A percentile compares a stretch with the other conserved stretches of the same genome.
Conservation (phyloP, 140 eudicot species). For the Erigeron philadelphicus region DNA sequence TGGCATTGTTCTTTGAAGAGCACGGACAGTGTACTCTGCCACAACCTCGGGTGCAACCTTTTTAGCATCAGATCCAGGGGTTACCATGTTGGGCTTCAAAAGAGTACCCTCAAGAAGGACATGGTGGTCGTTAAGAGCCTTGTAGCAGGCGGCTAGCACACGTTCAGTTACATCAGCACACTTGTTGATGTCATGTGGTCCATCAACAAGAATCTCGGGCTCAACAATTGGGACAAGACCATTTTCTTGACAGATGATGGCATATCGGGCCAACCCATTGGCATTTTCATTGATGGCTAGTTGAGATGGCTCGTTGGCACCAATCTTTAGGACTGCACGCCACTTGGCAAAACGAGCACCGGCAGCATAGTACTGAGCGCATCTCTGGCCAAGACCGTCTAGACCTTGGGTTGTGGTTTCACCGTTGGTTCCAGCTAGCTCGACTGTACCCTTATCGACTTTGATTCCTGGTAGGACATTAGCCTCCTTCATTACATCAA, state of each 20-base stretch:
- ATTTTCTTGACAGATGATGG: slow-evolving; percentile 62
- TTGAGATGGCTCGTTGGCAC: slow-evolving; percentile 57
- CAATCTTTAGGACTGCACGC: slow-evolving; percentile 64
- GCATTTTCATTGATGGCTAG: slow-evolving; percentile 54
- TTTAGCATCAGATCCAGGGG: slow-evolving; percentile 64
- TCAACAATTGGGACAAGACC: slow-evolving; percentile 60
- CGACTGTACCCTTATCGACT: slow-evolving; percentile 60
- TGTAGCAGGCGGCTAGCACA: slow-evolving; percentile 65
- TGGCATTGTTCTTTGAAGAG: slow-evolving; percentile 69
- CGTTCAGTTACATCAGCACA: slow-evolving; percentile 63
- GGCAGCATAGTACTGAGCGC: slow-evolving; percentile 47
- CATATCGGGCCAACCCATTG: slow-evolving; percentile 55
- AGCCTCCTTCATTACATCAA: slow-evolving; percentile 51
- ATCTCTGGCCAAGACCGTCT: slow-evolving; percentile 46
- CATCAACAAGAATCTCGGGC: slow-evolving; percentile 61
- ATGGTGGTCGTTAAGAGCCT: slow-evolving; percentile 71
- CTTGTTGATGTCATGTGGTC: slow-evolving; percentile 51
- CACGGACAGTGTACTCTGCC: slow-evolving; percentile 70
- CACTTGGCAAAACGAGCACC: slow-evolving; percentile 68
- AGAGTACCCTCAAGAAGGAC: slow-evolving; percentile 78
- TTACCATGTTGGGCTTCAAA: slow-evolving; percentile 84
- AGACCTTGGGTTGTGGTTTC: slow-evolving; percentile 67
- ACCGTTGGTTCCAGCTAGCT: slow-evolving; percentile 59
- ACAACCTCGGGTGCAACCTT: slow-evolving; percentile 66
- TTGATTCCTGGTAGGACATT: slow-evolving; percentile 61